phyloP scores from a whole-genome alignment of 768 basidiomycete species.

The Paxillus involutus region DNA sequence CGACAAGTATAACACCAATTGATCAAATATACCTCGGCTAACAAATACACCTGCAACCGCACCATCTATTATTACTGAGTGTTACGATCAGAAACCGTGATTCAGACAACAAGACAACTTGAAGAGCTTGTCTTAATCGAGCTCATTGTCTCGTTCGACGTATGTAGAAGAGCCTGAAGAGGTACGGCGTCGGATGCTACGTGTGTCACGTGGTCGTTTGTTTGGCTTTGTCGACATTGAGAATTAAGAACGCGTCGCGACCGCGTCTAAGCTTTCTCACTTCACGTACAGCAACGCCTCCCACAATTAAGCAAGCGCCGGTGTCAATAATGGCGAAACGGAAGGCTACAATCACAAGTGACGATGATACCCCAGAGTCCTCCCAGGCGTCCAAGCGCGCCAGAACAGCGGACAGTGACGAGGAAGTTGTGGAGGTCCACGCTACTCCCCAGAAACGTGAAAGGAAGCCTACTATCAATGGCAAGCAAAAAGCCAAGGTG shows the following conservation, averaged over 20 bases:
- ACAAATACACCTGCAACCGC: neutral
- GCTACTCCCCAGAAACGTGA: conserved; percentile 13
- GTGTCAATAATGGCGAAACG: conserved; percentile 53
- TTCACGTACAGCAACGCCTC: conserved; percentile 7
- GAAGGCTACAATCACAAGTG: conserved; percentile 42
- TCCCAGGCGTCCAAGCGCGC: conserved; percentile 45
- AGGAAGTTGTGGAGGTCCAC: conserved; percentile 22
- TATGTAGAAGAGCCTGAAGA: too few relatives aligned
- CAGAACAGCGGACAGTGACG: conserved; percentile 41
- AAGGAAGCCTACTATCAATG: conserved; percentile 31
- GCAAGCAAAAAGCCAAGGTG: conserved; percentile 32
- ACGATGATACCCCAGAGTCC: conserved; percentile 33
- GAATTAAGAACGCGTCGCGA: conserved; percentile 28
- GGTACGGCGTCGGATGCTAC: too few relatives aligned
- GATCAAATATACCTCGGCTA: conserved; percentile 18
- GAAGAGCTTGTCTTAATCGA: neutral
- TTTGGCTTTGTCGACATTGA: conserved; percentile 23
- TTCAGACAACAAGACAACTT: neutral
- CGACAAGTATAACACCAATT: neutral
- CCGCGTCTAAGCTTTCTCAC: conserved; percentile 7
- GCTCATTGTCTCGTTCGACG: neutral
- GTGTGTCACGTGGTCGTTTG: conserved; percentile 10
- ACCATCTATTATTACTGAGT: neutral
- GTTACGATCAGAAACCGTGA: neutral
- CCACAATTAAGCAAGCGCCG: neutral